Conservation (phyloP, 2,329 filamentous ascomycete genomes). For the Lasiodiplodia theobromae region DNA sequence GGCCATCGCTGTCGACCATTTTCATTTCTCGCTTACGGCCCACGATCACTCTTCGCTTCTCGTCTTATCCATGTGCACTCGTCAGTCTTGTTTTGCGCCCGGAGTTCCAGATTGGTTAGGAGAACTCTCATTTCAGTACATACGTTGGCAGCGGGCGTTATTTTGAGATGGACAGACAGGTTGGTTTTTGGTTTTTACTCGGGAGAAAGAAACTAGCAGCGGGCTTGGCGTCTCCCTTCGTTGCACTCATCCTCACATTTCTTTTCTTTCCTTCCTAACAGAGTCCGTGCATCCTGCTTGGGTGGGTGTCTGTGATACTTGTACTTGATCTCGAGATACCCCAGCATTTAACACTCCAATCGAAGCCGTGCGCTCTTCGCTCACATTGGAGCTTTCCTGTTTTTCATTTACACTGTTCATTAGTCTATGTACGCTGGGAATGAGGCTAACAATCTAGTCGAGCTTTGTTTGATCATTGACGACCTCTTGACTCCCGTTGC, state of each 20-base stretch:
- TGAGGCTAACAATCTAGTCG: conserved; percentile 11
- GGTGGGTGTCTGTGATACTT: conserved; percentile 30
- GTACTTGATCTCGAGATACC: conserved; percentile 31
- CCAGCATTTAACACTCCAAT: conserved; percentile 31
- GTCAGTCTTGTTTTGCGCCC: conserved; percentile 23
- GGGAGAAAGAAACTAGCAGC: conserved; percentile 11
- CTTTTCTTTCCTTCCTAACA: conserved; percentile 3
- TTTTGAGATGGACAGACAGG: conserved; percentile 22
- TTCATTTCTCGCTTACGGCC: conserved; percentile 15
- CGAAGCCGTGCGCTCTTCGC: conserved; percentile 21
- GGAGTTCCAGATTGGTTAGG: conserved; percentile 12
- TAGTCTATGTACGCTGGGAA: conserved; percentile 3
- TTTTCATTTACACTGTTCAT: background rate
- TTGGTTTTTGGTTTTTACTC: conserved; percentile 18
- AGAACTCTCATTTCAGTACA: conserved; percentile 1
- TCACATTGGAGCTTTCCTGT: background rate
- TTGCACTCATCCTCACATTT: background rate
- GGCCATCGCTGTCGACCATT: conserved; percentile 11
- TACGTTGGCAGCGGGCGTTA: conserved; percentile 25
- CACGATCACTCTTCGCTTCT: conserved; percentile 21
- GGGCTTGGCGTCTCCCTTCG: conserved; percentile 20
- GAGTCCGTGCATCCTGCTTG: conserved; percentile 29
- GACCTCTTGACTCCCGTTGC: background rate
- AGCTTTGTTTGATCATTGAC: conserved; percentile 3
- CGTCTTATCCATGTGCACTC: conserved; percentile 22